Base-by-base conservation (phyloP, 192 early-diverging fungal genomes). In the Coemansia sp. region DNA sequence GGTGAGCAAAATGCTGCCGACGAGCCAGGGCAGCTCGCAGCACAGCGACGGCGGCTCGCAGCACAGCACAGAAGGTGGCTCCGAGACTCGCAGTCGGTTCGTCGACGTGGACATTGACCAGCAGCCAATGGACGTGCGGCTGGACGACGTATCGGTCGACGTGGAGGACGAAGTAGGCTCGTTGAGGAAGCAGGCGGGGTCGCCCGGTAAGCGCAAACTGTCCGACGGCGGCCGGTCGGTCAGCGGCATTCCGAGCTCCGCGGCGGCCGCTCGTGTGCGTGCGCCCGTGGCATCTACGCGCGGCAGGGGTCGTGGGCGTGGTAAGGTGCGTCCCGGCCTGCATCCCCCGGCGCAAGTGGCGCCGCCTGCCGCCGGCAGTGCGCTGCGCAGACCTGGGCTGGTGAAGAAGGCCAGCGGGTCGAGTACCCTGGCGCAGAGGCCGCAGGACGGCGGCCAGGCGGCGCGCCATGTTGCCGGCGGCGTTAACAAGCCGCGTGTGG, bases 141-240 rank as follows among this genome's bases (percentile, higher is more conserved):
- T 66, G 40, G 60, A 64, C 42, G n/a, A n/a, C 21, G 14, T 61
- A 25, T 46, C 55, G 13, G 55, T 45, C 17, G 50, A 41, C 5
- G 62, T 39, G 17, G 37, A 64, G 27, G 21, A 47, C 9, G 43
- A 46, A 24, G 46, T 18, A n/a, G 60, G 23, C 10, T 9, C 2
- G 41, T 11, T 48, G 15, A 47, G 39, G 24, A 23, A 48, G 22
- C 17, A 30, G 33, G 45, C 56, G 1, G 56, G 56, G 5, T 39
- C 42, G 2, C 51, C 59, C 24, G 53, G 60, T 12, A 70, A 77
- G 57, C 73, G 73, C 67, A 77, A 77, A 57, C 64, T 67, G n/a
- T 77, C 73, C 17, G 64, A 63, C 33, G 61, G 68, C 41, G 67
- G 65, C 40, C 43, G 13, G 39, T 43, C 58, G 3, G 57, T 52